Evolutionary conservation across 148 eudicot species (phyloP), one percentile per base, ranked within the genome.

Genomic region (Selenicereus undatus): DNA sequence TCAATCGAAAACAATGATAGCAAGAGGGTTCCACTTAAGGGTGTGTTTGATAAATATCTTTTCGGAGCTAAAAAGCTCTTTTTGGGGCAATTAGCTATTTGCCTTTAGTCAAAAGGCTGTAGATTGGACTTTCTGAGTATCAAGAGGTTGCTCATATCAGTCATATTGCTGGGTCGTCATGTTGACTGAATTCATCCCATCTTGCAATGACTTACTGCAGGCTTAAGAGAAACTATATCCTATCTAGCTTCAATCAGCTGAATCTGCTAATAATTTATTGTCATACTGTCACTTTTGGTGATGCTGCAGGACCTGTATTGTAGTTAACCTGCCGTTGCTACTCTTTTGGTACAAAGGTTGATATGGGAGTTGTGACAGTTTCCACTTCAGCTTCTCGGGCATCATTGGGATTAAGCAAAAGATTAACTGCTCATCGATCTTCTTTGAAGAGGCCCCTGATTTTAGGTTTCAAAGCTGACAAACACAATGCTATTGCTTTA

Each of bases 331-430:
- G 62, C 29, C 24, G 4, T 27, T 42, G 70, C 71, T 68, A 35
- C 72, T 80, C 22, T 16, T 29, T 36, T 30, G 1, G 56, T 76
- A 10, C 26, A 42, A 78, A 24, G 71, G 73, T 70, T 88, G 94
- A 89, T 84, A 96, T 96, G 99, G 98, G 99, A 88, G 95, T 94
- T 85, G 98, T 96, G 88, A 91, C 95, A 64, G 91, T 90, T 76
- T 91, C 98, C 71, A 94, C 94, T 82, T 89, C 99, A 70, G 99
- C 93, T 70, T 87, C 98, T 43, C 85, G 91, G 85, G 86, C 91
- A 74, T 90, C 95, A 18, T 54, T 90, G 69, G 95, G 93, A 84
- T 82, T 92, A 77, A 88, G 84, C 76, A 66, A 88, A 76, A 86
- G 77, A 81, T 82, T 83, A 50, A 84, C 92, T 74, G 76, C 81